phyloP scores from a whole-genome alignment of 495 filamentous ascomycete genomes.

The Penicillium paradoxum region DNA sequence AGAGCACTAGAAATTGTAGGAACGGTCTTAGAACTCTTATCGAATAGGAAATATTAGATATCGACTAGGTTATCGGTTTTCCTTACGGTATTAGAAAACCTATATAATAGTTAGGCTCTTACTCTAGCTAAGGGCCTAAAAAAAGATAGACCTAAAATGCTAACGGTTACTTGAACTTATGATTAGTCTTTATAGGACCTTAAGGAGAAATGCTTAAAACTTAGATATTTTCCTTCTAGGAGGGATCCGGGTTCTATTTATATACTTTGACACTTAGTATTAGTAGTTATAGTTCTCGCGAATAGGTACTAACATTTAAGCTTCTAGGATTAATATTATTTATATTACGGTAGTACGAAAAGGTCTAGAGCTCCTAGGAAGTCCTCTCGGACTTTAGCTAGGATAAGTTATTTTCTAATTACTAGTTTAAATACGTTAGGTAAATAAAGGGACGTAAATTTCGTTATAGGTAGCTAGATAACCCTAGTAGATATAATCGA shows the following conservation, averaged over 20 bases:
- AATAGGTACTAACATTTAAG: constrained; percentile 1
- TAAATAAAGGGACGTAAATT: constrained; percentile 4
- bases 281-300: neutral
- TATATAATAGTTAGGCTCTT: constrained; percentile 6
- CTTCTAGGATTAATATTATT: constrained; percentile 3
- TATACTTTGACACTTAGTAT: constrained; percentile 2
- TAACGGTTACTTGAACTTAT: neutral
- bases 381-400: constrained; percentile 6
- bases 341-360: neutral
- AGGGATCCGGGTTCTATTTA: constrained; percentile 7
- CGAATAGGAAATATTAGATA: neutral
- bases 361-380: constrained; percentile 3
- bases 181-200: constrained; percentile 2
- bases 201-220: constrained; percentile 5
- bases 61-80: constrained; percentile 4
- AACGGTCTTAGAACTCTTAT: neutral
- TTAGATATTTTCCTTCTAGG: constrained; percentile 4
- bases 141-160: constrained; percentile 1
- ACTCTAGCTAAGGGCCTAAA: neutral
- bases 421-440: constrained; percentile 6
- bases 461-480: neutral
- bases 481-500: constrained; percentile 1
- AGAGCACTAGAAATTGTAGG: neutral
- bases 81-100: constrained; percentile 1
- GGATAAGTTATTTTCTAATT: neutral